phyloP scores from a whole-genome alignment of 2,329 filamentous ascomycete genomes.

The Aspergillus fructus region DNA sequence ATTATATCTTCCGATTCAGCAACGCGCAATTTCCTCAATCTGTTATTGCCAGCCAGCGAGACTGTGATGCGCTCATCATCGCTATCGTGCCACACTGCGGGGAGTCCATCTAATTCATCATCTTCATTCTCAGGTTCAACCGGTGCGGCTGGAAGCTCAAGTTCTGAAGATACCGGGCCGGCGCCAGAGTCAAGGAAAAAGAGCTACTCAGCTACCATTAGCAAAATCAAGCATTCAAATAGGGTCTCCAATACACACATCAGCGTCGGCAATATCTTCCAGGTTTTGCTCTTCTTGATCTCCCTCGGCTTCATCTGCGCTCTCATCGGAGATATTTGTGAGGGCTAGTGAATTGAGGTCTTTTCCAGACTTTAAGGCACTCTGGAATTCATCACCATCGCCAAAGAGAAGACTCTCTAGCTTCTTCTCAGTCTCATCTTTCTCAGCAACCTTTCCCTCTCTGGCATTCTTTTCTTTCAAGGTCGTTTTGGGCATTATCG shows the following conservation, averaged over 20 bases:
- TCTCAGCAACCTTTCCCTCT: constrained; percentile 51
- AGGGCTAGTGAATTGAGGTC: constrained; percentile 42
- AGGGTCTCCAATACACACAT: constrained; percentile 47
- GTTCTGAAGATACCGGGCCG: constrained; percentile 36
- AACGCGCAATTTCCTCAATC: constrained; percentile 78
- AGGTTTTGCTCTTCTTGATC: constrained; percentile 50
- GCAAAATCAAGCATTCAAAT: not conserved
- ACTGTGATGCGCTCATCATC: constrained; percentile 87
- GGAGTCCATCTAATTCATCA: constrained; percentile 25
- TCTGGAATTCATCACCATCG: constrained; percentile 76
- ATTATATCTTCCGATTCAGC: constrained; percentile 83
- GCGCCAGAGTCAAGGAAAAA: constrained; percentile 78
- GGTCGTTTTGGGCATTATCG: constrained; percentile 27
- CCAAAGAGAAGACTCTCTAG: constrained; percentile 88
- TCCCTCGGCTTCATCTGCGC: constrained; percentile 21
- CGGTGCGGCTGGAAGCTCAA: constrained; percentile 38
- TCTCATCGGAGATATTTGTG: constrained; percentile 32
- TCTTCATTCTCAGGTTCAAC: constrained; percentile 39
- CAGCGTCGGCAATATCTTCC: constrained; percentile 71
- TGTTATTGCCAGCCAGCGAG: constrained; percentile 72
- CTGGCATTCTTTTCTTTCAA: constrained; percentile 33
- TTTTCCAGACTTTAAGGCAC: constrained; percentile 65
- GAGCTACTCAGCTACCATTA: constrained; percentile 47
- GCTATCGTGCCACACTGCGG: constrained; percentile 78
- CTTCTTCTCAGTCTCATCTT: constrained; percentile 80